phyloP scores from a whole-genome alignment of 1,139 yeast species.

The Wickerhamomyces sp. region DNA sequence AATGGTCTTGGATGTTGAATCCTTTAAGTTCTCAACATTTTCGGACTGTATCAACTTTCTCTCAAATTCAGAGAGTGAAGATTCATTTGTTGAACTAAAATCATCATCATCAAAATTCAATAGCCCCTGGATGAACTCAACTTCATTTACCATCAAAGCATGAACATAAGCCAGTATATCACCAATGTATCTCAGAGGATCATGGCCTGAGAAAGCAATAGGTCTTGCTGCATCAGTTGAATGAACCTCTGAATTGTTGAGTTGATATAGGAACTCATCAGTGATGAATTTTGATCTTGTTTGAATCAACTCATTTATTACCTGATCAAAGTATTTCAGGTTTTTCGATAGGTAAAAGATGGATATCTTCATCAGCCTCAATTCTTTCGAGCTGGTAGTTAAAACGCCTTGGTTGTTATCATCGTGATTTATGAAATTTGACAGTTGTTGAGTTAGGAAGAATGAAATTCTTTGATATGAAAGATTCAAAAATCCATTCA shows the following conservation, averaged over 20 bases:
- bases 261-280: slow-evolving; percentile 56
- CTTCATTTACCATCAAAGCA: slow-evolving; percentile 82
- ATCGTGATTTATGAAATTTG: slow-evolving; percentile 12
- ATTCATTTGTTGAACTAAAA: neutral
- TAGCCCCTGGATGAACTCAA: slow-evolving; percentile 61
- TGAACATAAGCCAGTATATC: slow-evolving; percentile 89
- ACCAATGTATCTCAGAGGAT: slow-evolving; percentile 78
- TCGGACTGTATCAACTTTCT: slow-evolving; percentile 8
- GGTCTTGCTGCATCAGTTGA: slow-evolving; percentile 35
- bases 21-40: slow-evolving; percentile 11
- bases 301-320: slow-evolving; percentile 51
- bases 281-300: slow-evolving; percentile 51
- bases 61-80: slow-evolving; percentile 11
- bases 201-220: slow-evolving; percentile 65
- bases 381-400: slow-evolving; percentile 22
- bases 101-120: slow-evolving; percentile 36
- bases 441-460: slow-evolving; percentile 27
- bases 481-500: slow-evolving; percentile 35
- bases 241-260: slow-evolving; percentile 24
- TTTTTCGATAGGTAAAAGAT: slow-evolving; percentile 31
- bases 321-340: slow-evolving; percentile 41
- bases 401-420: neutral
- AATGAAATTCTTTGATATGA: slow-evolving; percentile 32
- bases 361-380: slow-evolving; percentile 33
- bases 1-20: slow-evolving; percentile 24